Conservation (phyloP, 2,329 filamentous ascomycete genomes). For the Neonectria hederae region DNA sequence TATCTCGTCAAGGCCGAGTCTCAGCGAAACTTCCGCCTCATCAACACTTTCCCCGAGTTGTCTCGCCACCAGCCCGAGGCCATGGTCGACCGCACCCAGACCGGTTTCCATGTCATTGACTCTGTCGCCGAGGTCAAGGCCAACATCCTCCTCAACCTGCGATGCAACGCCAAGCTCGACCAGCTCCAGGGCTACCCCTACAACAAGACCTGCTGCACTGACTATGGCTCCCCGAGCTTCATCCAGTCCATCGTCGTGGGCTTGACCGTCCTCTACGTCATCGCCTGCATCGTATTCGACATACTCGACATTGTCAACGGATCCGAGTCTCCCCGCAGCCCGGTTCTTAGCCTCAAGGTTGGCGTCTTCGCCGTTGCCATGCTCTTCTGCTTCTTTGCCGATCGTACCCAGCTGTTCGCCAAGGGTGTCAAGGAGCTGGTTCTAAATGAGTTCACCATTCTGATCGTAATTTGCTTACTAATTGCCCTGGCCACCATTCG, state of each 20-base stretch:
- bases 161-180: slow-evolving; percentile 58
- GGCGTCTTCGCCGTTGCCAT: slow-evolving; percentile 41
- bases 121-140: slow-evolving; percentile 46
- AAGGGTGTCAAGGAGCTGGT: slow-evolving; percentile 42
- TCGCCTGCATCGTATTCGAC: slow-evolving; percentile 33
- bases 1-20: slow-evolving; percentile 24
- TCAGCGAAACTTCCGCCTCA: slow-evolving; percentile 31
- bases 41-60: slow-evolving; percentile 34
- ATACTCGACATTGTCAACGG: slow-evolving; percentile 26
- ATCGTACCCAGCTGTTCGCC: slow-evolving; percentile 42
- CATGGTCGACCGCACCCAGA: slow-evolving; percentile 34
- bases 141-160: slow-evolving; percentile 60
- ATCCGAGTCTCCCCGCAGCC: slow-evolving; percentile 17
- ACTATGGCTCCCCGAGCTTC: slow-evolving; percentile 48
- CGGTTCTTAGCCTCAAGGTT: slow-evolving; percentile 36
- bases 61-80: slow-evolving; percentile 32
- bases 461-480: slow-evolving; percentile 25
- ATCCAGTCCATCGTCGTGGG: slow-evolving; percentile 38
- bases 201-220: slow-evolving; percentile 62
- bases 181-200: slow-evolving; percentile 51
- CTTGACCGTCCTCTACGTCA: slow-evolving; percentile 29
- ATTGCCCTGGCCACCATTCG: slow-evolving; percentile 30
- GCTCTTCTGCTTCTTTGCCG: slow-evolving; percentile 42
- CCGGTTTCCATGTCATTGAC: slow-evolving; percentile 46
- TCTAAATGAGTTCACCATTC: slow-evolving; percentile 27